phyloP scores from a whole-genome alignment of 2,329 filamentous ascomycete species.

The Verticillium nonalfalfae region DNA sequence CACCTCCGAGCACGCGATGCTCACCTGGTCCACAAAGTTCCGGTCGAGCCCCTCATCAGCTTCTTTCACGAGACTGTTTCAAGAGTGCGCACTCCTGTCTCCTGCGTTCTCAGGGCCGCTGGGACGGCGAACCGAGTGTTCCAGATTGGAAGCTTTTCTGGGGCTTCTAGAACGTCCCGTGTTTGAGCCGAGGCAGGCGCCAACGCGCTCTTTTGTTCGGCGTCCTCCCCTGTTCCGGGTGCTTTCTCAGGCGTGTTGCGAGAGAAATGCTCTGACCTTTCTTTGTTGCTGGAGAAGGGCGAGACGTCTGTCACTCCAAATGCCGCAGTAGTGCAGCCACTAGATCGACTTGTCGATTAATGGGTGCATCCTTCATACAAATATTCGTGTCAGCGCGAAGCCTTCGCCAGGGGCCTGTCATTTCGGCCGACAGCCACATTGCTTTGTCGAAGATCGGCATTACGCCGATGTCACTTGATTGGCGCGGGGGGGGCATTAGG shows the following conservation, averaged over 20 bases:
- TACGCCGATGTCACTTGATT: neutral
- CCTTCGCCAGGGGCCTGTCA: neutral
- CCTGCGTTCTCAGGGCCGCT: neutral
- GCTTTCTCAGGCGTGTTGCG: neutral
- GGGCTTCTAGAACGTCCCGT: neutral
- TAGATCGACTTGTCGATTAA: neutral
- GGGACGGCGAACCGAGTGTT: neutral
- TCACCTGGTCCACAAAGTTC: neutral
- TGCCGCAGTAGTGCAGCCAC: neutral
- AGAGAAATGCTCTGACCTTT: neutral
- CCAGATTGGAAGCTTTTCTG: neutral
- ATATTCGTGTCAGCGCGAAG: neutral
- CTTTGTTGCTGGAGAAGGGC: neutral
- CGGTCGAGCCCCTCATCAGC: neutral
- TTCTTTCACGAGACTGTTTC: neutral
- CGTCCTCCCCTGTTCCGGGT: neutral
- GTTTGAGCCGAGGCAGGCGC: neutral
- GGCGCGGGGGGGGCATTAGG: neutral
- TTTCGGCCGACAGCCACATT: neutral
- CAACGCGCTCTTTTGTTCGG: neutral
- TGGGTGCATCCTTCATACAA: neutral
- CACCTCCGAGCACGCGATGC: neutral
- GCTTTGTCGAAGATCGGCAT: neutral
- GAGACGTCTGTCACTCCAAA: neutral
- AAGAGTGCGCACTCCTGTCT: neutral